These are phyloP conservation scores for Capillidium heterosporum DNA, from an alignment of 371 early-diverging fungal species.

Conservation along the genomic window DNA sequence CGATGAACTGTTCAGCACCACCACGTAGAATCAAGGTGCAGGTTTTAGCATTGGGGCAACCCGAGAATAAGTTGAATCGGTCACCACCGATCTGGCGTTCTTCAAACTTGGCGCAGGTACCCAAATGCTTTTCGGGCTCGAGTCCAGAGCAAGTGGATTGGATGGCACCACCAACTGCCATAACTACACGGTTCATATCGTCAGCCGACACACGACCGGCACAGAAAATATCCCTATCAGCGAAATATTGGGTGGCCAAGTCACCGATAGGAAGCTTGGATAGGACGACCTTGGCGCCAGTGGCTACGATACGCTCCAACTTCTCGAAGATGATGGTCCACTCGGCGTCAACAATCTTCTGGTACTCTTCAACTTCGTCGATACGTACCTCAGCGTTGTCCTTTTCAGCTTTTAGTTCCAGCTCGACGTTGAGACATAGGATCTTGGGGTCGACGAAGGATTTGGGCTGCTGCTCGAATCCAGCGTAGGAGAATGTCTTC, in stretches of 20 bases:
- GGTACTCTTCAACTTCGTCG: constrained; percentile 92
- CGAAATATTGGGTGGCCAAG: constrained; percentile 99
- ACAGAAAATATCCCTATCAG: constrained; percentile 98
- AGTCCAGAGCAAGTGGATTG: constrained; percentile 86
- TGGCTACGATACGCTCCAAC: constrained; percentile 89
- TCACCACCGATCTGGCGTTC: constrained; percentile 97
- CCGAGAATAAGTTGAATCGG: constrained; percentile 95
- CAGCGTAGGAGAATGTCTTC: constrained; percentile 99
- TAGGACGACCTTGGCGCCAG: constrained; percentile 99
- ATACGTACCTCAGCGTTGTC: constrained; percentile 99
- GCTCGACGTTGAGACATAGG: constrained; percentile 90
- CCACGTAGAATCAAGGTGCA: constrained; percentile 97
- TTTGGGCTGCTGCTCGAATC: constrained; percentile 99
- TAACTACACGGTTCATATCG: constrained; percentile 85
- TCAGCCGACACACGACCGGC: constrained; percentile 95
- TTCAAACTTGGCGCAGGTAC: constrained; percentile 85
- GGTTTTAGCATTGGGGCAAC: constrained; percentile 78
- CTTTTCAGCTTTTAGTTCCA: constrained; percentile 99
- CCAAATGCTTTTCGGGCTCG: constrained; percentile 57
- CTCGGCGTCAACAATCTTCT: constrained; percentile 99
- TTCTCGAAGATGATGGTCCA: constrained; percentile 99
- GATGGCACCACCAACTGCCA: constrained; percentile 89
- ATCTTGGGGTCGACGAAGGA: constrained; percentile 89
- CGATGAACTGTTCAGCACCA: constrained; percentile 98
- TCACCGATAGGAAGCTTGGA: constrained; percentile 98